Evolutionary conservation across 768 basidiomycete genomes (phyloP), one percentile per base, ranked within the genome.

Genomic region (Lactarius akahatsu): DNA sequence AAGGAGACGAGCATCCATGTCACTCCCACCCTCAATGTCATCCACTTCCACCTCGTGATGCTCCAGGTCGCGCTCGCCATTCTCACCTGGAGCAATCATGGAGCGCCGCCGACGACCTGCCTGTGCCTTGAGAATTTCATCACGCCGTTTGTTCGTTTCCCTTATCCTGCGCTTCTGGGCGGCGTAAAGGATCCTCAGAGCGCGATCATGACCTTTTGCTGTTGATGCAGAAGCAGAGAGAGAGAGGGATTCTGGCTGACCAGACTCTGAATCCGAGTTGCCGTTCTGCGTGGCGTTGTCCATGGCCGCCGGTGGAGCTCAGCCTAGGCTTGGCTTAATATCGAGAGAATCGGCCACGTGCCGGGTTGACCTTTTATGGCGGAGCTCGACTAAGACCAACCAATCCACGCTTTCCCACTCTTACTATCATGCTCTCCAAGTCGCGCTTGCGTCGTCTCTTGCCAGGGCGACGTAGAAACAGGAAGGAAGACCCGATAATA

Each of bases 121-220:
- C 59, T 69, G 70, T 60, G 47, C 62, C 62, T 71, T 71, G 64
- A 71, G 56, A 59, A 62, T 50, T 55, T 61, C 57, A 45, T 69
- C 70, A 40, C 52, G 65, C 20, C n/a, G 41, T 28, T 62, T 61
- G 59, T 71, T 69, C 56, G 32, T 57, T 58, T 65, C 67, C 58
- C 40, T 70, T 47, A 55, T 28, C 62, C 61, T 66, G 41, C 54
- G 62, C 55, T 63, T 65, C 57, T 66, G 62, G 23, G 52, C 55
- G 13, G 64, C 32, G 54, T 63, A 59, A 34, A 66, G 63, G 16
- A 23, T 59, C 62, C 58, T 65, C 6, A 66, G 28, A 10, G 61
- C 60, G 26, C 28, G 68, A 32, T 70, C 59, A 3, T 50, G 45
- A 9, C 59, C 59, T 18, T 60, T 66, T 36, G 65, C 68, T 38